These are phyloP conservation scores for Boletus sp. DNA, from an alignment of 1,284 basidiomycete genomes.

Conservation along the genomic window DNA sequence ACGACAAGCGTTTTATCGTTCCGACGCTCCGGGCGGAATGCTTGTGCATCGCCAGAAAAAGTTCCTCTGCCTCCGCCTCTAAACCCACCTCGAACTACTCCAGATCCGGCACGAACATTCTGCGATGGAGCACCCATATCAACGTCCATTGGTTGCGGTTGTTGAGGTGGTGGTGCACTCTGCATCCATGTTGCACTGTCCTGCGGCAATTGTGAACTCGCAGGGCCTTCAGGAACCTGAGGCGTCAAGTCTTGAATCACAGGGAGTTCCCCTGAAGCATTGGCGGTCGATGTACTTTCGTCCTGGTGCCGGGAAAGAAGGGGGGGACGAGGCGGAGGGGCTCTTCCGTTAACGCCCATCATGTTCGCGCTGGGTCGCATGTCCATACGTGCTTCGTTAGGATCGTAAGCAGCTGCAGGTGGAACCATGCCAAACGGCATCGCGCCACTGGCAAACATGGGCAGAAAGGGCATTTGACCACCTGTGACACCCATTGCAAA, in stretches of 20 bases:
- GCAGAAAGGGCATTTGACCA: conserved; percentile 55
- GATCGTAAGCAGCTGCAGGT: conserved; percentile 61
- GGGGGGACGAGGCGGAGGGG: conserved; percentile 50
- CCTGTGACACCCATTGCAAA: conserved; percentile 48
- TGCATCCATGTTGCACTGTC: conserved; percentile 17
- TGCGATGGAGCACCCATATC: conserved; percentile 28
- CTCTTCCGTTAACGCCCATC: conserved; percentile 35
- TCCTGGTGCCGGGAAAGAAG: conserved; percentile 51
- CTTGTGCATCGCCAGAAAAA: conserved; percentile 58
- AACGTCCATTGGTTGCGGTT: conserved; percentile 38
- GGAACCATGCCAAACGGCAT: conserved; percentile 43
- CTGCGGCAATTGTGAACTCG: conserved; percentile 12
- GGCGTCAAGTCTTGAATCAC: conserved; percentile 80
- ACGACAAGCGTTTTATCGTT: conserved; percentile 87
- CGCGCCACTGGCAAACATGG: conserved; percentile 52
- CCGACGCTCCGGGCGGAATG: conserved; percentile 60
- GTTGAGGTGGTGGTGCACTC: conserved; percentile 11
- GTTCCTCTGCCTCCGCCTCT: conserved; percentile 48
- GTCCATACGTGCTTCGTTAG: conserved; percentile 72
- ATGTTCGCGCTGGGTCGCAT: conserved; percentile 45
- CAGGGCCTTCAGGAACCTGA: conserved; percentile 32
- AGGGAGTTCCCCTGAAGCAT: conserved; percentile 61
- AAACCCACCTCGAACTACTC: conserved; percentile 40
- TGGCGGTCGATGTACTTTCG: conserved; percentile 38
- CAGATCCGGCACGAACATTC: conserved; percentile 32